A percentile compares a stretch with the other conserved stretches of the same genome.
Conservation (phyloP, 495 filamentous ascomycete species). For the Hyaloscypha variabilis region DNA sequence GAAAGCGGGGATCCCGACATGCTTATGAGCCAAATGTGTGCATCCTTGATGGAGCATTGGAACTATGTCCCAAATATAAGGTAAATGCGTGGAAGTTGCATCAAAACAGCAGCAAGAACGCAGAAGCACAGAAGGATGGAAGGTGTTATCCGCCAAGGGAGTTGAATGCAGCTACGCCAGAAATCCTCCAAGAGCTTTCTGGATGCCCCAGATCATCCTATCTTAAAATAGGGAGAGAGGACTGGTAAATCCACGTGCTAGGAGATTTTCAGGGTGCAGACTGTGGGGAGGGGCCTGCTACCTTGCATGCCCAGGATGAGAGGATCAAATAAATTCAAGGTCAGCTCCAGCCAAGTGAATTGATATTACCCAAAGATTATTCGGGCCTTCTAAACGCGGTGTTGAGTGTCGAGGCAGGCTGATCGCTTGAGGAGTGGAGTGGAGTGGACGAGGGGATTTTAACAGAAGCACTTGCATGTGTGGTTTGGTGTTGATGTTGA, state of each 20-base stretch:
- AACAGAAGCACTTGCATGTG: neutral
- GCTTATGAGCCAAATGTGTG: neutral
- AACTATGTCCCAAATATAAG: slow-evolving; percentile 4
- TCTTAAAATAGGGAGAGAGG: slow-evolving; percentile 5
- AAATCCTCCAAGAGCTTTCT: neutral
- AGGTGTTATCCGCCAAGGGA: neutral
- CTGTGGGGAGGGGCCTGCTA: slow-evolving; percentile 3
- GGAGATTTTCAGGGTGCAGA: neutral
- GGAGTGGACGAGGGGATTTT: too few relatives aligned
- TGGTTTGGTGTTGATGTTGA: too few relatives aligned
- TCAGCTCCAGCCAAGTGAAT: neutral
- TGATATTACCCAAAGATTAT: slow-evolving; percentile 4
- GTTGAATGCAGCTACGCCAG: slow-evolving; percentile 5
- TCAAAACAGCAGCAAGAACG: neutral
- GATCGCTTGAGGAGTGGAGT: neutral
- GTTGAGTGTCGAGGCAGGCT: neutral
- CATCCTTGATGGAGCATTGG: slow-evolving; percentile 1
- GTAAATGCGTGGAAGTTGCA: slow-evolving; percentile 1
- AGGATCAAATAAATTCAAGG: too few relatives aligned
- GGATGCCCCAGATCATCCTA: slow-evolving; percentile 8
- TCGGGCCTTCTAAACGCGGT: slow-evolving; percentile 23
- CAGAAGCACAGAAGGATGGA: slow-evolving; percentile 5
- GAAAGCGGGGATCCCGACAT: slow-evolving; percentile 12
- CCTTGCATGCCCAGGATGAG: neutral
- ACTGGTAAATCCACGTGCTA: slow-evolving; percentile 1